Conservation (phyloP, 2,329 filamentous ascomycete species). For the Whalleya microplaca region DNA sequence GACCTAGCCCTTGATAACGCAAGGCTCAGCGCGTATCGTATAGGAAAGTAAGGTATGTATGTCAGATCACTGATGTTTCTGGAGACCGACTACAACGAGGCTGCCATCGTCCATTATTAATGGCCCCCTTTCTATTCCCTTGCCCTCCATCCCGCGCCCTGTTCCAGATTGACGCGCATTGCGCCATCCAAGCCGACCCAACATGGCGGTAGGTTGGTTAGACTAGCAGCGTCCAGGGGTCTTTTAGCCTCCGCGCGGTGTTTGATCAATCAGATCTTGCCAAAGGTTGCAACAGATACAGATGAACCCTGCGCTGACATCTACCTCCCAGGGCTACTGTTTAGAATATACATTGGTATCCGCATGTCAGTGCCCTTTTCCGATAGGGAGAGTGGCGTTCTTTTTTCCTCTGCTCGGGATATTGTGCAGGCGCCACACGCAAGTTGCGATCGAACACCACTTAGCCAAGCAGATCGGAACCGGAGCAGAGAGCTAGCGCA, state of each 20-base stretch:
- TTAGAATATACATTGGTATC: conserved; percentile 26
- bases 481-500: conserved; percentile 26
- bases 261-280: conserved; percentile 27
- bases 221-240: conserved; percentile 23
- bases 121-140: conserved; percentile 9
- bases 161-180: conserved; percentile 27
- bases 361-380: conserved; percentile 33
- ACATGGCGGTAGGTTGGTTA: conserved; percentile 25
- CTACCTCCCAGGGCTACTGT: conserved; percentile 16
- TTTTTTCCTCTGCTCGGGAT: conserved; percentile 30
- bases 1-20: conserved; percentile 6
- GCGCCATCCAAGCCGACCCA: conserved; percentile 29
- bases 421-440: conserved; percentile 37
- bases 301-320: conserved; percentile 23
- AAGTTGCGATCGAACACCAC: conserved; percentile 31
- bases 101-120: conserved; percentile 6
- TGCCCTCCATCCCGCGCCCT: conserved; percentile 1
- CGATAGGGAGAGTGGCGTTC: conserved; percentile 33
- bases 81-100: conserved; percentile 19
- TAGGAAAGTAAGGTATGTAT: conserved; percentile 26
- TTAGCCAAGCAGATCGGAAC: conserved; percentile 31
- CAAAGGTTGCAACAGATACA: conserved; percentile 18
- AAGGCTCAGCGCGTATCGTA: conserved; percentile 15
- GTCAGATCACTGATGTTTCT: conserved; percentile 11
- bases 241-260: conserved; percentile 23